Base-by-base conservation (phyloP, 2,329 filamentous ascomycete genomes). In the Chrysoporthe austroafricana region DNA sequence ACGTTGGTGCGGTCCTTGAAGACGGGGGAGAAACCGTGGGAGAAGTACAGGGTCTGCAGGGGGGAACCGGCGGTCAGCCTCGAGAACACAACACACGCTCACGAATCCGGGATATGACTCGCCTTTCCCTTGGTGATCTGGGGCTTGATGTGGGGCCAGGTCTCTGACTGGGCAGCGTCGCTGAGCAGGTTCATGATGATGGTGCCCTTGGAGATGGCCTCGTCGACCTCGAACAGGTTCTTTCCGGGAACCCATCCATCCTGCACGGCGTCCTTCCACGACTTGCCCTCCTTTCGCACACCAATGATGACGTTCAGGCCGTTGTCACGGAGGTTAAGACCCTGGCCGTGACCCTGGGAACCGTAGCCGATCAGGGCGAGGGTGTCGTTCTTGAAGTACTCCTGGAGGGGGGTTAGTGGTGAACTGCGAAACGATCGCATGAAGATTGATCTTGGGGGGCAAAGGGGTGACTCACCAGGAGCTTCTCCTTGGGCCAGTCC, bases 1-100 rank as follows among this genome's bases (percentile, higher is more conserved):
- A 99, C 96, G 84, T 97, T 97, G 88, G 96, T 99, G 80, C 96
- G 90, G 82, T 97, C 91, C 88, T 97, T 97, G 93, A 99, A 99
- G 84, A 99, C 94, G 80, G 96, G 96, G 72, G 96, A 98, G 92
- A 99, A 99, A 79, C 96, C 96, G 90, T 99, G 96, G 76, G 96
- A 98, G 90, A 99, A 99, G 91, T 99, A 99, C 76, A 99, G 93
- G 70, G 96, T 99, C 95, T 96, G 74, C 62, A 62, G 7, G 32
- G n/a, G n/a, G 26, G 26, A 26, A 26, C n/a, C 4, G 21, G 11
- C 21, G 32, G 56, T 62, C 39, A 59, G 32, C 60, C 57, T 54
- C 7, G 42, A 52, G 50, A 21, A 52, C 26, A 26, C 21, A 56
- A 34, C 32, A 21, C 26, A 32, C 26, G 43, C 43, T 34, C 44